Base-by-base conservation (phyloP, 768 basidiomycete species). In the Leccinum arenicola region DNA sequence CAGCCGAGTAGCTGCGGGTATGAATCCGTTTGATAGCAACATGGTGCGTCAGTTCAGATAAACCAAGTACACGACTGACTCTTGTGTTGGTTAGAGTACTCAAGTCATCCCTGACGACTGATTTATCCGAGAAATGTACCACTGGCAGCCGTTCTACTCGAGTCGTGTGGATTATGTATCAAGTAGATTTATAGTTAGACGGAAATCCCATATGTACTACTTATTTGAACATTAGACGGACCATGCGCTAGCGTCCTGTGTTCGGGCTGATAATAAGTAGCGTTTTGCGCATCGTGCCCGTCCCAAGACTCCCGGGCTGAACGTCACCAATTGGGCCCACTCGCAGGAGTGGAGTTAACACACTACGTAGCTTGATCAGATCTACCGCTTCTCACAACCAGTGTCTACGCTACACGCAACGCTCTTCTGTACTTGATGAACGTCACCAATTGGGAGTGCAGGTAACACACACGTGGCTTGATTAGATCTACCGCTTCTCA, bases 401-500 rank as follows among this genome's bases (percentile, higher is more conserved):
- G 3, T 4, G 8, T 9, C 17, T n/a, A 40, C 8, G 17, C 8
- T 9, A 43, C 33, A 35, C 8, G 12, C 47, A 93, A 75, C 25
- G 78, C 79, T 61, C 76, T 81, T 58, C 91, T 77, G 71, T 94
- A 94, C 68, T 85, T 75, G 55, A 92, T 80, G 64, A 93, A 93
- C 14, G 84, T 90, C 15, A 83, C 74, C 60, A 93, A 70, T 33
- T 33, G 31, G 31, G 31, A 33, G 31, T 33, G 31, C 31, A 33
- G 31, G 31, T 33, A 11, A 33, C 31, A 33, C 29, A 31, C 29
- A 3, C 31, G 1, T 33, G 31, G 31, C 31, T 4, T 33, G 31
- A 33, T 43, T 2, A n/a, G n/a, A 43, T 38, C 38, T 38, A 38
- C 36, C 36, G 15, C 7, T 38, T 38, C 38, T 38, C 40, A 43